phyloP scores from a whole-genome alignment of 2,329 filamentous ascomycete genomes.

The Endoconidiophora polonica region DNA sequence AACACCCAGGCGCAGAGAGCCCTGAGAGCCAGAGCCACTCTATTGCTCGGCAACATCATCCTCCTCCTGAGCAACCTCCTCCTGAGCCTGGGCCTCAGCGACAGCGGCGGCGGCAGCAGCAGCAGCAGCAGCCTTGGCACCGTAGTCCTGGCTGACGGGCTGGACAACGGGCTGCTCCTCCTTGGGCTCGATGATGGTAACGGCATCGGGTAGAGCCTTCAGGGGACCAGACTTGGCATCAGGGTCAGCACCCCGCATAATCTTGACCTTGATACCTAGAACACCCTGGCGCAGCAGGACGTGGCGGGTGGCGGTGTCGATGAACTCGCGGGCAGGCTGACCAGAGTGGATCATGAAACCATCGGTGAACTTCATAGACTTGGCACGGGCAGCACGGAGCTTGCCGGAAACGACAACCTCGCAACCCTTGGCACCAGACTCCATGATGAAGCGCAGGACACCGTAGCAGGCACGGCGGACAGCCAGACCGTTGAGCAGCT shows the following conservation, averaged over 20 bases:
- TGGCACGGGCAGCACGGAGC: slow-evolving; percentile 95
- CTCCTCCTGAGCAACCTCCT: slow-evolving; percentile 37
- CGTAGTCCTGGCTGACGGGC: slow-evolving; percentile 96
- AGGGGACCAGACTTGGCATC: slow-evolving; percentile 97
- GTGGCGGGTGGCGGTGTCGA: slow-evolving; percentile 96
- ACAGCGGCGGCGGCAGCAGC: slow-evolving; percentile 44
- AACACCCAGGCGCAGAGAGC: slow-evolving; percentile 13
- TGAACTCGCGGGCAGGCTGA: slow-evolving; percentile 99
- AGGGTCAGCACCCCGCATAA: slow-evolving; percentile 98
- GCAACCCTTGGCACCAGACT: slow-evolving; percentile 98
- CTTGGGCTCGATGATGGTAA: slow-evolving; percentile 99
- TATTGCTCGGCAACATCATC: slow-evolving; percentile 30
- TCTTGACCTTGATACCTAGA: slow-evolving; percentile 99
- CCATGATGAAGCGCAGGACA: slow-evolving; percentile 99
- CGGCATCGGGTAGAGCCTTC: slow-evolving; percentile 94
- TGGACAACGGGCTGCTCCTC: slow-evolving; percentile 92
- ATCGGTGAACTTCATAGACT: slow-evolving; percentile 99
- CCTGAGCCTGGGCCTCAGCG: slow-evolving; percentile 34
- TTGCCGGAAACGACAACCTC: slow-evolving; percentile 99
- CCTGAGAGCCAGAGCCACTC: slow-evolving; percentile 13
- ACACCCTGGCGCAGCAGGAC: slow-evolving; percentile 99
- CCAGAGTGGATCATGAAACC: slow-evolving; percentile 99
- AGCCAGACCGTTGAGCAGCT: slow-evolving; percentile 98
- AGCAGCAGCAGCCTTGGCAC: slow-evolving; percentile 66
- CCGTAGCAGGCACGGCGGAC: slow-evolving; percentile 98